Conservation (phyloP, 345 rosid species). For the Citrus inodora region DNA sequence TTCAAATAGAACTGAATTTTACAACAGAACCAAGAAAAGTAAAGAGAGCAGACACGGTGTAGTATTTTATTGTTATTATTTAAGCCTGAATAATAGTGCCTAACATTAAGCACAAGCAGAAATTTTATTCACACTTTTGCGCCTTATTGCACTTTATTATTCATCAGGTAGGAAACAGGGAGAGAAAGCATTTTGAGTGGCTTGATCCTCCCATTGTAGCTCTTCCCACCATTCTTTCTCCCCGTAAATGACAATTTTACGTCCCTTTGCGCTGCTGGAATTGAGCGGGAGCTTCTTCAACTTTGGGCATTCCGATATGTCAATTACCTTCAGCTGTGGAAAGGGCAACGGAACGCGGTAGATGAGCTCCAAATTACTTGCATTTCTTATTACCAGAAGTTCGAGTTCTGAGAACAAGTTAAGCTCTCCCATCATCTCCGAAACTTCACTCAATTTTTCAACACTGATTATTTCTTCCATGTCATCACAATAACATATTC, state of each 20-base stretch:
- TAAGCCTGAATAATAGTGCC: too few relatives aligned
- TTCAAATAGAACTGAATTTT: too few relatives aligned
- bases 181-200: background rate
- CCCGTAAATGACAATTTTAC: background rate
- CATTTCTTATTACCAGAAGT: rapidly evolving
- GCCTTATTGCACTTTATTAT: background rate
- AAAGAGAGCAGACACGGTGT: too few relatives aligned
- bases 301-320: background rate
- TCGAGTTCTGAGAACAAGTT: background rate
- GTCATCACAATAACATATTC: rapidly evolving
- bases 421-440: background rate
- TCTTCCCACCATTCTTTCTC: background rate
- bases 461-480: background rate
- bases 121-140: background rate
- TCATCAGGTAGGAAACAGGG: background rate
- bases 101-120: too few relatives aligned
- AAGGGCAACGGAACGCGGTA: background rate
- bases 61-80: too few relatives aligned
- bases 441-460: background rate
- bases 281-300: background rate
- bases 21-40: too few relatives aligned
- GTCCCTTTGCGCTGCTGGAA: background rate
- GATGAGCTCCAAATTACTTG: background rate
- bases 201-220: background rate
- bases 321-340: background rate